A percentile compares a stretch with the other conserved stretches of the same genome.
Conservation (phyloP, 495 filamentous ascomycete genomes). For the Podospora fimiseda region DNA sequence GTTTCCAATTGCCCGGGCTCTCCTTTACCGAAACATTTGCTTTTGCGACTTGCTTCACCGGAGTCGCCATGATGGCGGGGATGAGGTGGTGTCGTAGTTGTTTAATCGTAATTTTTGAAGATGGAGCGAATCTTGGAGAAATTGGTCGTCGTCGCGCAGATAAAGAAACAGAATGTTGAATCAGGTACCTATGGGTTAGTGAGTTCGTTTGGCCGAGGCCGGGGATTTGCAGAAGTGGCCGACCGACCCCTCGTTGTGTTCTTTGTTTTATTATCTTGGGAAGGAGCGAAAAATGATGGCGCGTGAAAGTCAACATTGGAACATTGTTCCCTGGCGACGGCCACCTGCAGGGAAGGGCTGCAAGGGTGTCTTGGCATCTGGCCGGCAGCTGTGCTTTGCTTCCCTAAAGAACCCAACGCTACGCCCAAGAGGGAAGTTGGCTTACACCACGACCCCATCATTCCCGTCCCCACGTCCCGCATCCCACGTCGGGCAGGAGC, state of each 20-base stretch:
- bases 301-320: conserved; percentile 18
- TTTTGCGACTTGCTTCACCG: conserved; percentile 32
- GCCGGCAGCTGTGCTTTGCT: neutral
- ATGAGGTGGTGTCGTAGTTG: neutral
- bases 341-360: neutral
- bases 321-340: conserved; percentile 10
- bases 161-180: too few species aligned
- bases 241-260: conserved; percentile 3
- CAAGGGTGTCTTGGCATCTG: conserved; percentile 2
- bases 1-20: conserved; percentile 75
- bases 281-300: conserved; percentile 6
- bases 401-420: neutral
- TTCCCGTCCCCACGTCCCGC: neutral
- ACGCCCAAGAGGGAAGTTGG: too few species aligned
- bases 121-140: neutral
- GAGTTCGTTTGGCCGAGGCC: conserved; percentile 17
- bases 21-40: conserved; percentile 32
- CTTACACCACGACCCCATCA: neutral
- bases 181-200: conserved; percentile 19
- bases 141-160: neutral
- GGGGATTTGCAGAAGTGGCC: conserved; percentile 2
- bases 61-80: conserved; percentile 30
- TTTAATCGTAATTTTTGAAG: neutral
- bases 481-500: neutral
- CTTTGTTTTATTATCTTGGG: conserved; percentile 5